A percentile compares a stretch with the other conserved stretches of the same genome.
Evolutionary conservation across 306 rosid species (phyloP).

Genomic region (Luffa aegyptiaca): DNA sequence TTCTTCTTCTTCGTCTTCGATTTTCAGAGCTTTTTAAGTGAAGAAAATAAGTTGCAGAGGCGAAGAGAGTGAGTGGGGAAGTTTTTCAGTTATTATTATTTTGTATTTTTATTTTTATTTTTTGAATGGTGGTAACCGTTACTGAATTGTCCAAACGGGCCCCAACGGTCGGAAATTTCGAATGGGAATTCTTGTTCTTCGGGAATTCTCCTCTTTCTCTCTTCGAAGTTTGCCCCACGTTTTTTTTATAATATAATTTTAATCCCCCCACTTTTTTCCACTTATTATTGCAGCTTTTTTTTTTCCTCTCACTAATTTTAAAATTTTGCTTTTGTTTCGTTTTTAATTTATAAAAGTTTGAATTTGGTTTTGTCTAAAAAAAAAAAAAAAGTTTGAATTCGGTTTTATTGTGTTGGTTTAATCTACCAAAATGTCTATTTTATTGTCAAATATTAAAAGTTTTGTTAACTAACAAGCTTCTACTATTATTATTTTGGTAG

Average conservation of each 20-base stretch:
- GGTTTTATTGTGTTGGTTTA: background rate
- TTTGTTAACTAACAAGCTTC: too few relatives aligned
- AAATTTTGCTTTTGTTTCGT: background rate
- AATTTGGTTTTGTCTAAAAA: too few relatives aligned
- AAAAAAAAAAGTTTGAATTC: background rate
- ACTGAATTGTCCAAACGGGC: conserved; percentile 35
- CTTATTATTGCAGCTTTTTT: background rate
- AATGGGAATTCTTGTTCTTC: conserved; percentile 17
- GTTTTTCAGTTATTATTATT: background rate
- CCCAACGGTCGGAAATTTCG: conserved; percentile 88
- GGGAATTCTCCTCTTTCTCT: conserved; percentile 5
- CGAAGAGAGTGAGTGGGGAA: conserved; percentile 30
- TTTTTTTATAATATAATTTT: conserved; percentile 1
- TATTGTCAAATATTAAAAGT: background rate
- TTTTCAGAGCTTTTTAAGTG: background rate
- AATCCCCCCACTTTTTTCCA: background rate
- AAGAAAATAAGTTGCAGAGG: background rate
- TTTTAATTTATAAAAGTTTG: background rate
- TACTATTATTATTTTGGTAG: too few relatives aligned
- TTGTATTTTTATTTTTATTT: background rate
- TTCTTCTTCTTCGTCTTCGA: background rate
- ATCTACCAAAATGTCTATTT: background rate
- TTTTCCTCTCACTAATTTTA: background rate
- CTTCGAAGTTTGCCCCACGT: conserved; percentile 3
- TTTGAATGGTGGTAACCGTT: conserved; percentile 42